Percentiles rank a stretch among this genome's conserved stretches.
Evolutionary conservation across 345 rosid genomes (phyloP).

Genomic region (Eutrema yunnanense): DNA sequence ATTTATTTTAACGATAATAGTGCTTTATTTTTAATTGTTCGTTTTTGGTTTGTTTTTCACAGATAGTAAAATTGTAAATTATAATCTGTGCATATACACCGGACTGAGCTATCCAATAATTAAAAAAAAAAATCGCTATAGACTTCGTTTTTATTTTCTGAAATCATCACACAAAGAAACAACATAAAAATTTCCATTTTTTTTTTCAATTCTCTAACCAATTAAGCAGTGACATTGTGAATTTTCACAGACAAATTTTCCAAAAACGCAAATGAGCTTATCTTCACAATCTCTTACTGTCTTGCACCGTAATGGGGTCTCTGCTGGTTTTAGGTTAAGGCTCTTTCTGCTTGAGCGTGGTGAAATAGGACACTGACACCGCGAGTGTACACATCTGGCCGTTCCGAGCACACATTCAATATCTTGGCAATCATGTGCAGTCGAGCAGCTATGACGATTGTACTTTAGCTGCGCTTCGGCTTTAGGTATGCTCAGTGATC

Average conservation of each 20-base stretch:
- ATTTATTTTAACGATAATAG: too few species aligned
- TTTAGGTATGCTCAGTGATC: neutral
- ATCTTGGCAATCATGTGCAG: constrained; percentile 2
- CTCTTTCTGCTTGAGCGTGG: neutral
- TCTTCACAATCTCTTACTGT: constrained; percentile 16
- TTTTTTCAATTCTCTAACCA: neutral
- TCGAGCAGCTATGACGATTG: neutral
- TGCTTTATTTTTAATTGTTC: too few species aligned
- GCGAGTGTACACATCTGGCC: neutral
- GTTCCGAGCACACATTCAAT: neutral
- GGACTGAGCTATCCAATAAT: too few species aligned
- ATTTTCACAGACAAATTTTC: constrained; percentile 6
- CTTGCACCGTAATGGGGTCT: neutral
- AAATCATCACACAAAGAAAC: neutral
- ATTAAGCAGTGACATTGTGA: neutral
- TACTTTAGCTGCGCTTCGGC: neutral
- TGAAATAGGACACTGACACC: neutral
- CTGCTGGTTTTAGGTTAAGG: neutral
- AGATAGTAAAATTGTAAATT: too few species aligned
- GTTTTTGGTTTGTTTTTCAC: too few species aligned
- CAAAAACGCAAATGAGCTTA: constrained; percentile 7
- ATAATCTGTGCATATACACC: too few species aligned
- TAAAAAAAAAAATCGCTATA: neutral
- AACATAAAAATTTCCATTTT: neutral
- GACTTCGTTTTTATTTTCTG: neutral